phyloP scores from a whole-genome alignment of 1,284 basidiomycete genomes.

The Athelia sp. region DNA sequence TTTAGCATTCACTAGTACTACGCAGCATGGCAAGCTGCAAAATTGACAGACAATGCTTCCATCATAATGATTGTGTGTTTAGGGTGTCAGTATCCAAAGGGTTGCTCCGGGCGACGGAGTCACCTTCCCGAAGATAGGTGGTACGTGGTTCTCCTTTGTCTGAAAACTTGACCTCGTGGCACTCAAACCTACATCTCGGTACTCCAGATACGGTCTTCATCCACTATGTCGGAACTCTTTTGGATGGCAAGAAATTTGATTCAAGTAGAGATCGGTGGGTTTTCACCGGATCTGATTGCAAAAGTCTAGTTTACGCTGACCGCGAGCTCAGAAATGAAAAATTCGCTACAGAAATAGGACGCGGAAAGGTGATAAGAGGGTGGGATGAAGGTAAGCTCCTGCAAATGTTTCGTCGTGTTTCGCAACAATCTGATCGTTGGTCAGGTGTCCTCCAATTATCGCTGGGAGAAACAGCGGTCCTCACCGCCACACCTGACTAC shows the following conservation, averaged over 20 bases:
- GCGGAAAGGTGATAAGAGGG: conserved; percentile 64
- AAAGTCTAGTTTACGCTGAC: conserved; percentile 15
- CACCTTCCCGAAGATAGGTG: conserved; percentile 41
- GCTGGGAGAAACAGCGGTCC: conserved; percentile 56
- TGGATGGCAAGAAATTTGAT: conserved; percentile 61
- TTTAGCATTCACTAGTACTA: conserved; percentile 10
- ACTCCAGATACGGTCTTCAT: conserved; percentile 50
- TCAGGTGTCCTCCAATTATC: conserved; percentile 58
- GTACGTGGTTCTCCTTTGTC: conserved; percentile 24
- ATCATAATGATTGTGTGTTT: neutral
- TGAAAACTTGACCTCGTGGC: neutral
- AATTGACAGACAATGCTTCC: neutral
- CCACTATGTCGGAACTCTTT: conserved; percentile 70
- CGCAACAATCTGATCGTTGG: conserved; percentile 1
- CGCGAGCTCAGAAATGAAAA: conserved; percentile 30
- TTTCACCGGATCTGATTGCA: conserved; percentile 7
- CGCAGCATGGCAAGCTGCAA: conserved; percentile 65
- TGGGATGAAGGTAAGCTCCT: conserved; percentile 62
- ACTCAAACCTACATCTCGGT: conserved; percentile 8
- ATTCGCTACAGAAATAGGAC: conserved; percentile 59
- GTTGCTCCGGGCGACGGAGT: conserved; percentile 39
- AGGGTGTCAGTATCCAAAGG: conserved; percentile 41
- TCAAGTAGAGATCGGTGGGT: conserved; percentile 67
- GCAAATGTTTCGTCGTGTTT: conserved; percentile 20
- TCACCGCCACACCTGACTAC: conserved; percentile 49